Evolutionary conservation across 2,329 filamentous ascomycete species (phyloP), one percentile per base, ranked within the genome.

Genomic region (Scedosporium apiospermum): DNA sequence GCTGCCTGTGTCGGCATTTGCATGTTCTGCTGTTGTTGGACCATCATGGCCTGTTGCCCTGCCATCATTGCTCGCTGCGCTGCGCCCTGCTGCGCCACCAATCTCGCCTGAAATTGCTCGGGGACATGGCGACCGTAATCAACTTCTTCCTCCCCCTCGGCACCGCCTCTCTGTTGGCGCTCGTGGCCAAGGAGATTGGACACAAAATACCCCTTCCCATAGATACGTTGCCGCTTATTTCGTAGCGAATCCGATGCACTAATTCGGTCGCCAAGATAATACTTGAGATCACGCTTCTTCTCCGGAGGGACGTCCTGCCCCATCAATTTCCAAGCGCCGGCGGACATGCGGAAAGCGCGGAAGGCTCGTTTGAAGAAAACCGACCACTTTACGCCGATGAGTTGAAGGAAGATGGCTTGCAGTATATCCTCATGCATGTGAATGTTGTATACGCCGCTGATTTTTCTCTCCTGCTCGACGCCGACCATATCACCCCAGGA

Each of bases 371-470:
- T 81, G 60, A 82, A 67, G 42, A 75, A 74, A 0, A 77, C 74
- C 1, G 78, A 79, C 76, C 78, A 80, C 34, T 73, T 77, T 14
- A 78, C 70, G 2, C 80, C 80, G 27, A 83, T 72, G 61, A 77
- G 79, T 57, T 83, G 78, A 0, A 82, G 68, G n/a, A 83, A 76
- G 1, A 83, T 74, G 1, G 79, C 78, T 61, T 82, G 78, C 1
- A 82, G 73, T 0, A 81, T 73, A 38, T 83, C 80, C 64, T 82
- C 78, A 42, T 82, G 77, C 77, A 82, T 81, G 63, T 76, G 74
- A n/a, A 81, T 72, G 46, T 78, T 75, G 66, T 80, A 82, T 26
- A 77, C 70, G 0, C 79, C 79, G 14, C 71, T 81, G 30, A 82
- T 75, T 63, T 80, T 77, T n/a, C 78, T 75, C 14, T 75, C 74